Evolutionary conservation across 257 asterid species (phyloP).

Genomic region (Salvia splendens): DNA sequence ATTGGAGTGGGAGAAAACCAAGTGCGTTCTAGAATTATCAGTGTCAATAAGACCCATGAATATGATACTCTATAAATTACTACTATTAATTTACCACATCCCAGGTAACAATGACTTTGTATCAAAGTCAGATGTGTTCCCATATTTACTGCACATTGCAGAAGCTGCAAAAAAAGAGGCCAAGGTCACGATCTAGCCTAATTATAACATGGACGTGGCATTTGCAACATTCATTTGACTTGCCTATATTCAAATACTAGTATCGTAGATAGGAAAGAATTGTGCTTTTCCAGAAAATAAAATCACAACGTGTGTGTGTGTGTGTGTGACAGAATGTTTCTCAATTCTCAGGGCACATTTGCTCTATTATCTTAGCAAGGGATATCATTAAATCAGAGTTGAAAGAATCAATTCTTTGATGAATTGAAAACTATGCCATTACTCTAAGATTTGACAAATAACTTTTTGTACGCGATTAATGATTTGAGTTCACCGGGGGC

Average conservation of each 20-base stretch:
- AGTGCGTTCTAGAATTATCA: slow-evolving; percentile 14
- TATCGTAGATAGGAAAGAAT: slow-evolving; percentile 24
- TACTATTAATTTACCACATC: slow-evolving; percentile 27
- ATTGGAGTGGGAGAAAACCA: slow-evolving; percentile 6
- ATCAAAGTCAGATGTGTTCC: slow-evolving; percentile 8
- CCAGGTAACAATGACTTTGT: slow-evolving; percentile 29
- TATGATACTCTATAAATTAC: slow-evolving; percentile 16
- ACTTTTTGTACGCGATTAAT: too few relatives aligned
- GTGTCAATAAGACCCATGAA: slow-evolving; percentile 31
- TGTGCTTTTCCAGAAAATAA: slow-evolving; percentile 33
- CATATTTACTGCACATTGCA: slow-evolving; percentile 17
- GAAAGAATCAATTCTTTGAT: slow-evolving; percentile 3
- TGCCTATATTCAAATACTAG: slow-evolving; percentile 10
- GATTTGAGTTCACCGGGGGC: too few relatives aligned
- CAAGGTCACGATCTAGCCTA: not conserved
- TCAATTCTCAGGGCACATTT: slow-evolving; percentile 12
- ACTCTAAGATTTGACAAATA: not conserved
- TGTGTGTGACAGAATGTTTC: slow-evolving; percentile 31
- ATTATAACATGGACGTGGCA: slow-evolving; percentile 8
- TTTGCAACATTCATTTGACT: slow-evolving; percentile 14
- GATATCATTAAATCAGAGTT: slow-evolving; percentile 14
- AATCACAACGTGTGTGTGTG: slow-evolving; percentile 19
- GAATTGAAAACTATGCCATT: slow-evolving; percentile 8
- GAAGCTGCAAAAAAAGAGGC: slow-evolving; percentile 16
- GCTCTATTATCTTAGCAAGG: slow-evolving; percentile 20